Percentiles rank a stretch among this genome's conserved stretches.
phyloP scores from a whole-genome alignment of 352 stramenopile genomes.

The Peronosclerospora sorghi region DNA sequence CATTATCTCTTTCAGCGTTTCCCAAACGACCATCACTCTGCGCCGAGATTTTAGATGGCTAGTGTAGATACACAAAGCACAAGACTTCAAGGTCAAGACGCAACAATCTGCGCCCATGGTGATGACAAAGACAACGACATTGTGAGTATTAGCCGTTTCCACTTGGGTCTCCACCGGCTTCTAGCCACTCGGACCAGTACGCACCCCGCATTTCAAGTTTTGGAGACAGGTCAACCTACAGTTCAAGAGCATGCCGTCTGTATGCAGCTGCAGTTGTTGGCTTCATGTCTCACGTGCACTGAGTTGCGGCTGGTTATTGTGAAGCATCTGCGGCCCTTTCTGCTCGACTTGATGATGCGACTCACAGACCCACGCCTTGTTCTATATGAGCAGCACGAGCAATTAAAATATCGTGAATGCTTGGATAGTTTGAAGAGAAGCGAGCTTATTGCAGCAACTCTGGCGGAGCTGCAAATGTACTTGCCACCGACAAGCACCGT shows the following conservation, averaged over 20 bases:
- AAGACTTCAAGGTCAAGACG: neutral
- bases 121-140: constrained; percentile 4
- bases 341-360: constrained; percentile 56
- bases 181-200: neutral
- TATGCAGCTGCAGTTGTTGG: constrained; percentile 41
- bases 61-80: constrained; percentile 9
- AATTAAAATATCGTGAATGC: constrained; percentile 16
- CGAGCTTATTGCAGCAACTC: constrained; percentile 39
- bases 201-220: constrained; percentile 29
- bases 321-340: constrained; percentile 54
- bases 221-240: constrained; percentile 6
- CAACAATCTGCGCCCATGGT: neutral
- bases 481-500: constrained; percentile 44
- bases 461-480: constrained; percentile 43
- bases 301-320: constrained; percentile 37
- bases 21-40: constrained; percentile 7
- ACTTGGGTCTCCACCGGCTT: constrained; percentile 9
- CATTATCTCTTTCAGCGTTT: constrained; percentile 1
- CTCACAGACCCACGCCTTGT: constrained; percentile 38
- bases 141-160: constrained; percentile 12
- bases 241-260: constrained; percentile 9
- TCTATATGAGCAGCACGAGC: constrained; percentile 26
- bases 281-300: constrained; percentile 37
- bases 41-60: constrained; percentile 4
- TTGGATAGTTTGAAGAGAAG: constrained; percentile 36